Conservation (phyloP, 2,329 filamentous ascomycete species). For the Pseudogymnoascus sp. region DNA sequence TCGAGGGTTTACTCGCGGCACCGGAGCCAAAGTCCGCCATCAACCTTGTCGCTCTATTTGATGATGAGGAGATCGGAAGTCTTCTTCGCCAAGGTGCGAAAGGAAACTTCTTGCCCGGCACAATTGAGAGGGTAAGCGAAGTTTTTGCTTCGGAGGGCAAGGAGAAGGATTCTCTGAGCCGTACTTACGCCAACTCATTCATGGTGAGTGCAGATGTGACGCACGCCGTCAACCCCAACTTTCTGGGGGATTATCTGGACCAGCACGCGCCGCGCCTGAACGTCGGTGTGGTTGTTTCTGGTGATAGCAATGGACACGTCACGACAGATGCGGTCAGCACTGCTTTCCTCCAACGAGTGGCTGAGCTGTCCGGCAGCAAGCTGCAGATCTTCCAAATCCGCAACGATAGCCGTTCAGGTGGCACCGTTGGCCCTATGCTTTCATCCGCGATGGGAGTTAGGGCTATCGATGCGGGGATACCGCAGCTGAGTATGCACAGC, state of each 20-base stretch:
- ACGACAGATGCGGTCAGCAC: slow-evolving; percentile 85
- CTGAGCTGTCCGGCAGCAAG: slow-evolving; percentile 60
- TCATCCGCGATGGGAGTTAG: slow-evolving; percentile 72
- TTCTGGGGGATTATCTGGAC: slow-evolving; percentile 71
- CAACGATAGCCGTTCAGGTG: slow-evolving; percentile 81
- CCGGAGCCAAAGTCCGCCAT: slow-evolving; percentile 55
- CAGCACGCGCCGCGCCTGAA: slow-evolving; percentile 85
- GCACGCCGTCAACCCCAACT: slow-evolving; percentile 93
- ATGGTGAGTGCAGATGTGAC: slow-evolving; percentile 87
- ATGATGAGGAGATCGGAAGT: slow-evolving; percentile 94
- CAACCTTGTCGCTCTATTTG: slow-evolving; percentile 89
- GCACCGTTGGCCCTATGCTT: slow-evolving; percentile 91
- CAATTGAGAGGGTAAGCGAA: slow-evolving; percentile 76
- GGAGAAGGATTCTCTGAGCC: slow-evolving; percentile 42
- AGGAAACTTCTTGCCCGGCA: slow-evolving; percentile 76
- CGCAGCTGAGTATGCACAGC: slow-evolving; percentile 90
- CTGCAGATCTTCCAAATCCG: slow-evolving; percentile 91
- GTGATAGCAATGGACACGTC: slow-evolving; percentile 90
- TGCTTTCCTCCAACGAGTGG: slow-evolving; percentile 69
- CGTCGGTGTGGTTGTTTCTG: slow-evolving; percentile 70
- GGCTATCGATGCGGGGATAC: slow-evolving; percentile 79
- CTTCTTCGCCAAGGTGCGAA: slow-evolving; percentile 81
- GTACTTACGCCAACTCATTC: slow-evolving; percentile 88
- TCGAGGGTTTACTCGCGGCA: slow-evolving; percentile 66
- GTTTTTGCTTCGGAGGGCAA: slow-evolving; percentile 39